Base-by-base conservation (phyloP, 78 protist genomes). In the Dictyostelium brefeldianum region DNA sequence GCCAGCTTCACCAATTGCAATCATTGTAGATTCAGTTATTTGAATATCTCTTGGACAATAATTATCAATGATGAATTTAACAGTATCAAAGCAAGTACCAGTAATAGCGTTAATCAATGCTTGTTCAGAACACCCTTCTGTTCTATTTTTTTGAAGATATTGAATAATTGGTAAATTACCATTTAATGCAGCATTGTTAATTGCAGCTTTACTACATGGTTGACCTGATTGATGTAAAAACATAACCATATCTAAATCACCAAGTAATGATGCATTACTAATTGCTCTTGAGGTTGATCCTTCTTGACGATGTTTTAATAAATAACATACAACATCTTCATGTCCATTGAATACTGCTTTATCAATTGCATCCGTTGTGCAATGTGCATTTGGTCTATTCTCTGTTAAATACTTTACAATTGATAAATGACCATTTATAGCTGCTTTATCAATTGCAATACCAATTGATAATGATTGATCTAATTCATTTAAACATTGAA, bases 61-160 rank as follows among this genome's bases (percentile, higher is more conserved):
- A 29, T 67, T 43, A 15, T 67, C 75, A 14, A 67, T 67, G 3
- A 67, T 67, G 15, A 5, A 67, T 67, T 67, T 67, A 15, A 67
- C 75, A 15, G 75, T 67, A 67, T 67, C 75, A 14, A 67, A 67
- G 31, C 75, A 67, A 67, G 43, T 67, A 17, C 79, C 79, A 47
- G 59, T n/a, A 31, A 78, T 78, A 9, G 90, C 90, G 31, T 36
- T 50, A n/a, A 67, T 25, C 15, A 82, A n/a, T 10, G 90, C 90
- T 48, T 47, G 62, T 4, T 36, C 56, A 0, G 79, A 36, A 57
- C 91, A 83, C 3, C 48, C 57, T 73, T 83, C 82, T 12, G 51
- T 70, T 17, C 77, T 25, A 43, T 83, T 71, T 43, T 65, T n/a
- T 36, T 83, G 81, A 82, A 83, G 81, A 27, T 53, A 83, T 46